Evolutionary conservation across 306 rosid genomes (phyloP), one percentile per base, ranked within the genome.

Genomic region (Vachellia pachyceras): DNA sequence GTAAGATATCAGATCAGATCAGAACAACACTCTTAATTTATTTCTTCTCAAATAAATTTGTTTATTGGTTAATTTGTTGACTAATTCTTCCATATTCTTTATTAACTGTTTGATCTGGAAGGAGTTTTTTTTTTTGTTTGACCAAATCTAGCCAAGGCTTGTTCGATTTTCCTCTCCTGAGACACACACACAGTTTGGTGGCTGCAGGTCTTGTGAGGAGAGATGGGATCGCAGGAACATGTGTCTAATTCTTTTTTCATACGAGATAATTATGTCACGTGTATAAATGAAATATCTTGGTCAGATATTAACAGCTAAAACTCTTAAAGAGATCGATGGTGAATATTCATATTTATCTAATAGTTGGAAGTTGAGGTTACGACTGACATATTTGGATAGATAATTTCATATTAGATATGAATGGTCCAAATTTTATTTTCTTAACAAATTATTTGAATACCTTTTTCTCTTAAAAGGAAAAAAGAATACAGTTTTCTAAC

Each of bases 1-100:
- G 98, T 94, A 80, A 86, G 94, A 29, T 29, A 1, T 29, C 33
- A 29, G 33, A 80, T 23, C 14, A 52, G 63, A 55, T 55, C 33
- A 18, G 57, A 47, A 17, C 57, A 50, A 49, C 33, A 55, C 29
- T 55, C 33, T 22, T 15, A 3, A n/a, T n/a, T n/a, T n/a, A n/a
- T n/a, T 9, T 10, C 46, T 69, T 52, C 13, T 68, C 25, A 52
- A 18, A 17, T 3, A 12, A 6, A 17, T 60, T 15, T 14, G 8
- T 15, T 10, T 10, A 39, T 60, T 23, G 67, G 67, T 25, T 25
- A 23, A 60, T 23, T 60, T 1, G 18, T 23, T 60, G 36, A 23
- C 25, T 66, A 7, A n/a, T n/a, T 55, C 29, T 20, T 55, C 5
- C 29, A 18, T n/a, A 4, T 55, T 10, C 13, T 36, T 66, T 6